Evolutionary conservation across 257 asterid genomes (phyloP).

Genomic region (Apocynum venetum): DNA sequence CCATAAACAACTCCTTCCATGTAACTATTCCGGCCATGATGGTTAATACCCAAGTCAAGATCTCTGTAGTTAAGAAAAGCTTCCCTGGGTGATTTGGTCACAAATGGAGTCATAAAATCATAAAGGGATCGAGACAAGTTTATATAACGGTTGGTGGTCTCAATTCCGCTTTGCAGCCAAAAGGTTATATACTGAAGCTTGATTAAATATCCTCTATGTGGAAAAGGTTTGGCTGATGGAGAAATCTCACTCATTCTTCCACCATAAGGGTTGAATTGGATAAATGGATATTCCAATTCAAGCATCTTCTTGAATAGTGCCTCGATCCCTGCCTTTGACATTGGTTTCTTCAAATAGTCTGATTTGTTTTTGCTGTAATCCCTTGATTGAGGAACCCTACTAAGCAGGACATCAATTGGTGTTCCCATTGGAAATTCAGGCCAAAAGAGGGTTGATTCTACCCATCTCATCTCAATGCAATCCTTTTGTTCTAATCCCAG

Average conservation of each 20-base stretch:
- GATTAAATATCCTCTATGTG: conserved; percentile 38
- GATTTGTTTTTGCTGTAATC: conserved; percentile 10
- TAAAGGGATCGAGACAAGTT: conserved; percentile 24
- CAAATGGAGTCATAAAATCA: conserved; percentile 31
- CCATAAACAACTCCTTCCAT: conserved; percentile 24
- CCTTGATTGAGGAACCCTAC: conserved; percentile 8
- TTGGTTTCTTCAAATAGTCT: neutral
- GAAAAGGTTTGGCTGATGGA: conserved; percentile 30
- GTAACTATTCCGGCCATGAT: conserved; percentile 18
- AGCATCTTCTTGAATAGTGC: conserved; percentile 5
- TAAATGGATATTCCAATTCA: conserved; percentile 24
- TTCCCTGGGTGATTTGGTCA: conserved; percentile 17
- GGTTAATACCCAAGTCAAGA: conserved; percentile 29
- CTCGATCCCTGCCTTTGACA: conserved; percentile 10
- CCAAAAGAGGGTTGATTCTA: conserved; percentile 9
- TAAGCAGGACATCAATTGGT: neutral
- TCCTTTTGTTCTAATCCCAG: conserved; percentile 10
- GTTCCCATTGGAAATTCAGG: neutral
- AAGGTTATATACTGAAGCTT: conserved; percentile 39
- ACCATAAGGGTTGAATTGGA: conserved; percentile 42
- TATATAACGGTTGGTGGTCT: conserved; percentile 8
- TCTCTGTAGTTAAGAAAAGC: conserved; percentile 45
- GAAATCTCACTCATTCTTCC: conserved; percentile 33
- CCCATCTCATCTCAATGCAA: conserved; percentile 16
- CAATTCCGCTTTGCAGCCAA: conserved; percentile 28